These are phyloP conservation scores for Suillus paluster DNA, from an alignment of 768 basidiomycete species.

Conservation along the genomic window DNA sequence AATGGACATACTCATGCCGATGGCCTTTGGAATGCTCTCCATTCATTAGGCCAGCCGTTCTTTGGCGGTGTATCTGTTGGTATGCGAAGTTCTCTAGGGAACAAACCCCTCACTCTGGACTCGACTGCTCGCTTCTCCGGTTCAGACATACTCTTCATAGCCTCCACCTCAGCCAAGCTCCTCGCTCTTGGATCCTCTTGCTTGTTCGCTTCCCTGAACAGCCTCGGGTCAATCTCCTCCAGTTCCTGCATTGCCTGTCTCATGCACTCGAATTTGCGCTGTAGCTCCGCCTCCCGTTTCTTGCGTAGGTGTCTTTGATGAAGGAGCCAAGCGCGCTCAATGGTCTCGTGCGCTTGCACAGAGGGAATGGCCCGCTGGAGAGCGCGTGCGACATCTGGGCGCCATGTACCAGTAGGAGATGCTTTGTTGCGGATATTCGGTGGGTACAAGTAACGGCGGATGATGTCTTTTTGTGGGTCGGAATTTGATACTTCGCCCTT, in stretches of 20 bases:
- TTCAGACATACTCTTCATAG: constrained; percentile 63
- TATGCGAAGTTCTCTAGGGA: constrained; percentile 85
- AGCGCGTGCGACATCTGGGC: constrained; percentile 76
- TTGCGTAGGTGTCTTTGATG: constrained; percentile 78
- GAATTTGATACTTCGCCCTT: constrained; percentile 25
- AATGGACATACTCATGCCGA: constrained; percentile 20
- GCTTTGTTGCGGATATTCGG: constrained; percentile 69
- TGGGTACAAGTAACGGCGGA: constrained; percentile 84
- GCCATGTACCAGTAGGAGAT: constrained; percentile 83
- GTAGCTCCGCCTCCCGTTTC: constrained; percentile 66
- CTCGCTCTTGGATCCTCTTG: constrained; percentile 74
- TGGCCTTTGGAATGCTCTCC: constrained; percentile 67
- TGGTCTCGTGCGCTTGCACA: constrained; percentile 88
- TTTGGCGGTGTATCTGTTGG: constrained; percentile 86
- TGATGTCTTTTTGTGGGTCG: constrained; percentile 71
- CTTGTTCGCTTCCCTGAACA: constrained; percentile 75
- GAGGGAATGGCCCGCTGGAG: constrained; percentile 87
- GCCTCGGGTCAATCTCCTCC: constrained; percentile 47
- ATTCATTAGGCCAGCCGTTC: constrained; percentile 87
- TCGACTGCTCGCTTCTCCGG: constrained; percentile 75
- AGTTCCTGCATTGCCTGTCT: constrained; percentile 84
- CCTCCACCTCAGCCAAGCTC: constrained; percentile 57
- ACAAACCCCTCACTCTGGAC: constrained; percentile 76
- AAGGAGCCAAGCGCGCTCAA: constrained; percentile 88
- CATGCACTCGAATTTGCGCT: constrained; percentile 84